Conservation (phyloP, 2,329 filamentous ascomycete species). For the Didymellaceae sp. region DNA sequence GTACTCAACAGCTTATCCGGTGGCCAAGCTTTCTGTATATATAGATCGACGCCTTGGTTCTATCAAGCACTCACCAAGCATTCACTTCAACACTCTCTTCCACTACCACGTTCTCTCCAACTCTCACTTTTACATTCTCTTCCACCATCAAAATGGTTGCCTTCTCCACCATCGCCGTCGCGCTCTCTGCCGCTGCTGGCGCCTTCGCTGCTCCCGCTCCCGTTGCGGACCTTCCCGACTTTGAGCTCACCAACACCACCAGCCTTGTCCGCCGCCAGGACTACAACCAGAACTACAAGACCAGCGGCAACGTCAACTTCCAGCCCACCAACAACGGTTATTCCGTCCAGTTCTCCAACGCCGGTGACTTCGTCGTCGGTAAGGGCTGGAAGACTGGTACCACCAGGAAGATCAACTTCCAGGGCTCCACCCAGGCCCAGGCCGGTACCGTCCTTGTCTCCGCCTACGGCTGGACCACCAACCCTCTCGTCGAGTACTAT, state of each 20-base stretch:
- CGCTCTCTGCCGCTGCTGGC: slow-evolving; percentile 28
- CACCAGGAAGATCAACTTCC: slow-evolving; percentile 38
- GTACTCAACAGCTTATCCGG: slow-evolving; percentile 9
- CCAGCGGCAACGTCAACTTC: slow-evolving; percentile 39
- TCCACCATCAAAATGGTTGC: slow-evolving; percentile 31
- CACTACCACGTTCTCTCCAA: not conserved
- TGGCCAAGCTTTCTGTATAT: slow-evolving; percentile 21
- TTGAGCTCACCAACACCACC: slow-evolving; percentile 27
- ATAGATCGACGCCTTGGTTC: slow-evolving; percentile 22
- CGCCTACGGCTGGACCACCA: slow-evolving; percentile 63
- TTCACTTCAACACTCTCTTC: not conserved
- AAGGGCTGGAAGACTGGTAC: slow-evolving; percentile 43
- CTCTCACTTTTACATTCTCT: not conserved
- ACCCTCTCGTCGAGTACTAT: slow-evolving; percentile 58
- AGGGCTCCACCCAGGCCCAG: slow-evolving; percentile 31
- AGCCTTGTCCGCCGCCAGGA: slow-evolving; percentile 37
- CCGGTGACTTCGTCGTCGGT: slow-evolving; percentile 41
- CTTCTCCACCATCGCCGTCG: slow-evolving; percentile 31
- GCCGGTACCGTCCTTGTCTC: slow-evolving; percentile 39
- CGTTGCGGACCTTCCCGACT: slow-evolving; percentile 34
- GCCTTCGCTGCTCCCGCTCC: slow-evolving; percentile 32
- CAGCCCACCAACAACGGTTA: slow-evolving; percentile 36
- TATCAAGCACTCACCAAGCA: slow-evolving; percentile 6
- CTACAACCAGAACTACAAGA: slow-evolving; percentile 46
- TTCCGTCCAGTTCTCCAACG: slow-evolving; percentile 37